Evolutionary conservation across 352 stramenopile genomes (phyloP).

Genomic region (Phytophthora vignae): DNA sequence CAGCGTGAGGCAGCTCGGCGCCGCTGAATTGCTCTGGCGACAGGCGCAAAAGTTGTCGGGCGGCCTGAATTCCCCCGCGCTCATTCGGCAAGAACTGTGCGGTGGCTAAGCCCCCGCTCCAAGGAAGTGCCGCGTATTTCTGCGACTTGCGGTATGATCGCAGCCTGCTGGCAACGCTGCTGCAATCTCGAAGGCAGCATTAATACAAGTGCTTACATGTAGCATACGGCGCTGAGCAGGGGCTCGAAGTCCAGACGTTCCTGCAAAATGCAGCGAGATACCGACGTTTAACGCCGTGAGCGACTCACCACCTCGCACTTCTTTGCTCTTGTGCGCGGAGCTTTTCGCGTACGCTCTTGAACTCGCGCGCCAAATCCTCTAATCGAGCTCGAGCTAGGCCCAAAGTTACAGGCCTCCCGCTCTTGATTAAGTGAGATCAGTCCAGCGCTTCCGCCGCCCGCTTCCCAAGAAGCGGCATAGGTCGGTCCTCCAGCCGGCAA

Average conservation of each 20-base stretch:
- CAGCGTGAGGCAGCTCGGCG: not conserved
- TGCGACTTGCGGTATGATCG: conserved; percentile 5
- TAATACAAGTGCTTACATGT: too few relatives aligned
- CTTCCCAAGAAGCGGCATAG: not conserved
- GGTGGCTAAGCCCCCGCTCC: not conserved
- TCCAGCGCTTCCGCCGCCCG: not conserved
- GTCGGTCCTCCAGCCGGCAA: not conserved
- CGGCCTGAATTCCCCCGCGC: not conserved
- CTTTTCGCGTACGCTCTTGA: conserved; percentile 3
- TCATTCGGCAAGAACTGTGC: conserved; percentile 20
- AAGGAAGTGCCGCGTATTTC: not conserved
- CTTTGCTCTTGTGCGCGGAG: conserved; percentile 1
- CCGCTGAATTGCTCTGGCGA: conserved; percentile 12
- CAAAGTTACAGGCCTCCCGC: not conserved
- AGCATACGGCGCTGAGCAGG: not conserved
- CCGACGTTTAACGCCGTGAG: not conserved
- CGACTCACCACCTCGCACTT: not conserved
- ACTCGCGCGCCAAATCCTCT: not conserved
- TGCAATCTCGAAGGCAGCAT: too few relatives aligned
- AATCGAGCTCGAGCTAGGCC: not conserved
- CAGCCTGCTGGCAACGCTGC: not conserved
- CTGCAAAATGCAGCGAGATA: not conserved
- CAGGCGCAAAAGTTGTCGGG: conserved; percentile 6
- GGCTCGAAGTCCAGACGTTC: not conserved
- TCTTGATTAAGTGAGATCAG: conserved; percentile 9